phyloP scores from a whole-genome alignment of 2,329 filamentous ascomycete species.

The Colletotrichum tanaceti region DNA sequence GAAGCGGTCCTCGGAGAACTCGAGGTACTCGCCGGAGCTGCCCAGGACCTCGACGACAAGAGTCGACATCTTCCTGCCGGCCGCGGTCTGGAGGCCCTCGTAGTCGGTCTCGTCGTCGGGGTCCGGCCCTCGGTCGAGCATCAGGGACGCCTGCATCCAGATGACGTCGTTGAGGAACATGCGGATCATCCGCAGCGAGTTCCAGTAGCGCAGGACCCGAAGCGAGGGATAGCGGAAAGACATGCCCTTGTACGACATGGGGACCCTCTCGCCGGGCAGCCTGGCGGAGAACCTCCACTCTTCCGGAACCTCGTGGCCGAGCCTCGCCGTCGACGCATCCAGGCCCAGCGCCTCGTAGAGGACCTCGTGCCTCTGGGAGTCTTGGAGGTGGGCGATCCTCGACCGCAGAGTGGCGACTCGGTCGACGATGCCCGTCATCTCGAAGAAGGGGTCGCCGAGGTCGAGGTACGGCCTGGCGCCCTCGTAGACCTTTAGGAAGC shows the following conservation, averaged over 20 bases:
- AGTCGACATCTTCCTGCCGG: conserved; percentile 37
- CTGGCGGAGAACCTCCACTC: conserved; percentile 32
- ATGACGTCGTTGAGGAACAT: conserved; percentile 44
- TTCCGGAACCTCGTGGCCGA: conserved; percentile 20
- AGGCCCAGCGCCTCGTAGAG: conserved; percentile 42
- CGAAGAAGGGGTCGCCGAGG: conserved; percentile 35
- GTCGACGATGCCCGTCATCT: conserved; percentile 41
- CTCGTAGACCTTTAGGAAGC: conserved; percentile 41
- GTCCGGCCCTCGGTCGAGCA: conserved; percentile 19
- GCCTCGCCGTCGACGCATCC: conserved; percentile 37
- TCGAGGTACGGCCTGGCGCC: conserved; percentile 36
- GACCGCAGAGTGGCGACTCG: conserved; percentile 41
- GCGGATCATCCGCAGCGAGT: conserved; percentile 44
- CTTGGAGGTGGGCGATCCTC: conserved; percentile 10
- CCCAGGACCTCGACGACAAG: conserved; percentile 43
- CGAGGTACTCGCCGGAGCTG: conserved; percentile 41
- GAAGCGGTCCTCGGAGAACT: conserved; percentile 39
- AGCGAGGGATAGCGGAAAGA: conserved; percentile 42
- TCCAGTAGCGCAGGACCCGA: conserved; percentile 45
- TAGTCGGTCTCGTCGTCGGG: conserved; percentile 23
- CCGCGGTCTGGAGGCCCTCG: conserved; percentile 22
- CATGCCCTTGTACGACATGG: conserved; percentile 39
- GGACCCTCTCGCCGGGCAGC: conserved; percentile 10
- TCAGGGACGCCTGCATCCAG: conserved; percentile 15
- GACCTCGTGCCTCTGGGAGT: conserved; percentile 26